phyloP scores from a whole-genome alignment of 83 land plant species.

The Isoetes engelmannii region DNA sequence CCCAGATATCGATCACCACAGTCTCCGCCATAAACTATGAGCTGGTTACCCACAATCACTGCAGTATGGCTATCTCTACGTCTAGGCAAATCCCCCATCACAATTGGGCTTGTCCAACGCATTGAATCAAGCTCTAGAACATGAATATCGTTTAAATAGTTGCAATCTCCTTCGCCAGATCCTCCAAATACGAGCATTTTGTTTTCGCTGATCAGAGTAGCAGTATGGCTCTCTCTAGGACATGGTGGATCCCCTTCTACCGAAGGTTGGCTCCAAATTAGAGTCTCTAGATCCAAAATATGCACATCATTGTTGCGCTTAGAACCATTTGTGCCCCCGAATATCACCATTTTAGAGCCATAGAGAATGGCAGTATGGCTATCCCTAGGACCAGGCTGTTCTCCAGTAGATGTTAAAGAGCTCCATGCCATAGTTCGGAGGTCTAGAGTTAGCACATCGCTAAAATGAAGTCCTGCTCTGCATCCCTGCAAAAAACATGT shows the following conservation, averaged over 20 bases:
- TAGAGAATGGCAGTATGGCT: constrained; percentile 50
- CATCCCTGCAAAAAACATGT: constrained; percentile 44
- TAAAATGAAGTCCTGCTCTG: constrained; percentile 68
- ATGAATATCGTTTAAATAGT: constrained; percentile 70
- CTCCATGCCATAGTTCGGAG: constrained; percentile 57
- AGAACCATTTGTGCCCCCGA: constrained; percentile 69
- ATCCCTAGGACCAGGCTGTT: constrained; percentile 58
- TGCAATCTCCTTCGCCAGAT: constrained; percentile 63
- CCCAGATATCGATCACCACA: constrained; percentile 69
- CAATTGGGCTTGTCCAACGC: constrained; percentile 50
- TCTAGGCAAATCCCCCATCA: constrained; percentile 50
- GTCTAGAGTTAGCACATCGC: constrained; percentile 52
- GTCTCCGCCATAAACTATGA: constrained; percentile 66
- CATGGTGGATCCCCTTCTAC: constrained; percentile 49
- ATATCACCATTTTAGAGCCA: constrained; percentile 49
- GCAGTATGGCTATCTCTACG: constrained; percentile 68
- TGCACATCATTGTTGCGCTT: constrained; percentile 69
- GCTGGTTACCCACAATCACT: constrained; percentile 39
- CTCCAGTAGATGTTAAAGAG: constrained; percentile 40
- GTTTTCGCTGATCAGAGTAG: constrained; percentile 47
- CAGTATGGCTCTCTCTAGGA: constrained; percentile 64
- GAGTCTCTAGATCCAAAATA: constrained; percentile 43
- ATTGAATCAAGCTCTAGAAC: constrained; percentile 49
- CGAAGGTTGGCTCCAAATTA: constrained; percentile 39
- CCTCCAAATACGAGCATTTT: constrained; percentile 62